Conservation (phyloP, 1,284 basidiomycete species). For the Austroboletus sp. region DNA sequence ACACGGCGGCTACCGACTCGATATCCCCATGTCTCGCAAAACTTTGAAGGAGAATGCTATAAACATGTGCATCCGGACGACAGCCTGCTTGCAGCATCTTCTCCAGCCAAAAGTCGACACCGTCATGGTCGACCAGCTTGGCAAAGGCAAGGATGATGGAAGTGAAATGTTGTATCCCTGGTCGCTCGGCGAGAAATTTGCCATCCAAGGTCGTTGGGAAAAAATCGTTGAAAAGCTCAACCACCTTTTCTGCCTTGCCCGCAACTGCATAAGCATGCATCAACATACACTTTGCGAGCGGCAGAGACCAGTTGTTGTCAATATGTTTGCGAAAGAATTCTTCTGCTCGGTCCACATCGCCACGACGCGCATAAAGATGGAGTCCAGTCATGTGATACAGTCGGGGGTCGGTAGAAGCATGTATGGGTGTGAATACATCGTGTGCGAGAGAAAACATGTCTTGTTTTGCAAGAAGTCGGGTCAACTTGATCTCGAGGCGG, state of each 20-base stretch:
- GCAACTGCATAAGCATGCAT: constrained; percentile 51
- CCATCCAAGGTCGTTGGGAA: constrained; percentile 36
- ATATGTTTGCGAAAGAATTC: constrained; percentile 39
- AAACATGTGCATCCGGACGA: constrained; percentile 50
- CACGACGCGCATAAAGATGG: constrained; percentile 46
- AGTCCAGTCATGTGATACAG: constrained; percentile 43
- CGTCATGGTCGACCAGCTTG: constrained; percentile 43
- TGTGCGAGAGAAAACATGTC: constrained; percentile 41
- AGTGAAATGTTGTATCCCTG: constrained; percentile 48
- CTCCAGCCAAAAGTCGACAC: constrained; percentile 53
- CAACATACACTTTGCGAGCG: constrained; percentile 38
- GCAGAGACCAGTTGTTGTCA: constrained; percentile 25
- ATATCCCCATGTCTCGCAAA: constrained; percentile 57
- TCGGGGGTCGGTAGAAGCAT: constrained; percentile 16
- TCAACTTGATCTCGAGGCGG: constrained; percentile 34
- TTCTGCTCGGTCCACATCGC: constrained; percentile 42
- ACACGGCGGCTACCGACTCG: constrained; percentile 47
- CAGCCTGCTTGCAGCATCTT: constrained; percentile 47
- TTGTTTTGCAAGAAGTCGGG: constrained; percentile 42
- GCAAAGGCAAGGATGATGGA: constrained; percentile 55
- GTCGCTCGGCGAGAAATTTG: constrained; percentile 31
- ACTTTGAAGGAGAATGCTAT: constrained; percentile 55
- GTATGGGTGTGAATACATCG: constrained; percentile 35
- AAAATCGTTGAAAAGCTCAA: constrained; percentile 48
- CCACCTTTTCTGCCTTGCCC: constrained; percentile 40